Evolutionary conservation across 495 filamentous ascomycete species (phyloP), one percentile per base, ranked within the genome.

Genomic region (Daldinia childiae): DNA sequence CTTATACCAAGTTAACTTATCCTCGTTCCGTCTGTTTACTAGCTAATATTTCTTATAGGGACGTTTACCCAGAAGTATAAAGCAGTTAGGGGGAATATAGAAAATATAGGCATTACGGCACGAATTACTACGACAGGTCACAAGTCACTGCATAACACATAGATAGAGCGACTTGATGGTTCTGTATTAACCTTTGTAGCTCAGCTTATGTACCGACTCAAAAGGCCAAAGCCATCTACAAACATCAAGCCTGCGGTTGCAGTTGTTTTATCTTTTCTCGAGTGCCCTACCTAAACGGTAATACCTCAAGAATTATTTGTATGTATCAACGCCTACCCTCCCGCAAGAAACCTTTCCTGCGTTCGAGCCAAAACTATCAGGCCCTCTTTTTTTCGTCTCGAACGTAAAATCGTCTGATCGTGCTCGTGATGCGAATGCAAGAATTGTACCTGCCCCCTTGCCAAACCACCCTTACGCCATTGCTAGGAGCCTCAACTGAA

Each of bases 31-130:
- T 30, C 11, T 14, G 12, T n/a, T 54, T 54, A 54, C 50, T 54
- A 1, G 17, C 21, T 54, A 30, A 26, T 62, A 5, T 17, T 45
- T 51, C 9, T 34, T 11, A 11, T 58, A 89, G 85, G 27, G 88
- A 91, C 77, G 81, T 91, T 21, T 92, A 91, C 73, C 84, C 88
- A 2, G 83, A 87, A 71, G 64, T 89, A 66, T 89, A 57, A 78
- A 77, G 12, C 12, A 0, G 29, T 57, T 14, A 38, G 9, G 29
- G 30, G 14, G 3, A 17, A 57, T 48, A 57, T 14, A 36, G 29
- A 21, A 45, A 17, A 9, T 24, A 21, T 21, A 24, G 43, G 24
- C 19, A 21, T 48, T 39, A 15, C 41, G 7, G 9, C 9, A 21
- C 7, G n/a, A 26, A 39, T 24, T 39, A 34, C n/a, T 34, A 15